Conservation (phyloP, 1,284 basidiomycete genomes). For the Tilletia indica region DNA sequence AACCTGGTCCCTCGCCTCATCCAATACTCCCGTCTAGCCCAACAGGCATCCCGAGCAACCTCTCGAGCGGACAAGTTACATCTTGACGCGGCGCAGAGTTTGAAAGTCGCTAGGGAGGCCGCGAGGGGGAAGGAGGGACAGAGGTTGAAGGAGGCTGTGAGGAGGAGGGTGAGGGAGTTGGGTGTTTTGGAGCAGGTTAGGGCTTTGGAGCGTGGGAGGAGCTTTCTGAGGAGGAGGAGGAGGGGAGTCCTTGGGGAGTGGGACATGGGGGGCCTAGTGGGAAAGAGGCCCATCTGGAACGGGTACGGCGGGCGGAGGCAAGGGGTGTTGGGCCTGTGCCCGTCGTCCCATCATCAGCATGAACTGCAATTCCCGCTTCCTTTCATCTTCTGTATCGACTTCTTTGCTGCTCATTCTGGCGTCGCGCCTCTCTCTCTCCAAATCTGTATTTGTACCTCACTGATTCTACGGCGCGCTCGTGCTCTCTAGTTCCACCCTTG, state of each 20-base stretch:
- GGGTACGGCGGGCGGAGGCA: background rate
- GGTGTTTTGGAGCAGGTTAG: constrained; percentile 21
- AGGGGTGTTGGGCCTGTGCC: background rate
- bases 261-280: constrained; percentile 38
- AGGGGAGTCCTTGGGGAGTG: constrained; percentile 19
- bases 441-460: background rate
- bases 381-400: no score
- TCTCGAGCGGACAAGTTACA: constrained; percentile 27
- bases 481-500: no score
- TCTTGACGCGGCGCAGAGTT: constrained; percentile 25
- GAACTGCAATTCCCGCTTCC: no score
- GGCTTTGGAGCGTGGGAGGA: background rate
- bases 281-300: constrained; percentile 25
- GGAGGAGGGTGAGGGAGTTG: constrained; percentile 26
- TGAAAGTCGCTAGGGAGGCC: constrained; percentile 25
- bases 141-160: constrained; percentile 24
- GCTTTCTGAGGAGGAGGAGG: background rate
- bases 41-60: constrained; percentile 32
- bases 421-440: no score
- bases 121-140: constrained; percentile 30
- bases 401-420: no score
- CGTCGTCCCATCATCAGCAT: no score
- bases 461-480: no score
- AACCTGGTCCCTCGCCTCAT: constrained; percentile 36
- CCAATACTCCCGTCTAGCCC: constrained; percentile 28